These are phyloP conservation scores for Dendrobium nobile DNA, from an alignment of 106 monocot genomes.

Conservation along the genomic window DNA sequence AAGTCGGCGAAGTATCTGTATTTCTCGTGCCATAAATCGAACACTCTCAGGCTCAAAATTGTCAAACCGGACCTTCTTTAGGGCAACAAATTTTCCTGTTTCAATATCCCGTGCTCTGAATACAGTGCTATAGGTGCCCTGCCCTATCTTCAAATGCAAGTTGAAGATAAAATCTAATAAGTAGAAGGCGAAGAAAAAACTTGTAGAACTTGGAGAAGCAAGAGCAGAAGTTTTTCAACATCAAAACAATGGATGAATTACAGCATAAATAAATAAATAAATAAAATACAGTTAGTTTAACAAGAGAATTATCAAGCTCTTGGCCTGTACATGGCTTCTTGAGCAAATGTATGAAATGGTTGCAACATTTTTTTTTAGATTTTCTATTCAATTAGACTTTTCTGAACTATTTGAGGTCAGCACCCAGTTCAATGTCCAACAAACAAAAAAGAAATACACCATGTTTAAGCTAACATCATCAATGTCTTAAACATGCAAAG, in stretches of 20 bases:
- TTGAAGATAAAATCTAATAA: slow-evolving; percentile 3
- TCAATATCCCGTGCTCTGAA: slow-evolving; percentile 63
- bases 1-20: slow-evolving; percentile 58
- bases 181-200: neutral
- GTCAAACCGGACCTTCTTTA: slow-evolving; percentile 76
- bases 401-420: too few relatives aligned
- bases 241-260: neutral
- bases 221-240: neutral
- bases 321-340: too few relatives aligned
- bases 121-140: slow-evolving; percentile 79
- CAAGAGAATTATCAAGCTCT: too few relatives aligned
- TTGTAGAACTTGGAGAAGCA: neutral
- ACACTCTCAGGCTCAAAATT: slow-evolving; percentile 77
- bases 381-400: too few relatives aligned
- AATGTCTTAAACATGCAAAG: too few relatives aligned
- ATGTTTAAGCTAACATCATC: too few relatives aligned
- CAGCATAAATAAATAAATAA: too few relatives aligned
- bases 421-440: too few relatives aligned
- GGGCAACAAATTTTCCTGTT: slow-evolving; percentile 56
- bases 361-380: too few relatives aligned
- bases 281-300: too few relatives aligned
- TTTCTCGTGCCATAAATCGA: slow-evolving; percentile 74
- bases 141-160: slow-evolving; percentile 50
- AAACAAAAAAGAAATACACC: too few relatives aligned
- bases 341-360: too few relatives aligned